phyloP scores from a whole-genome alignment of 768 basidiomycete species.

The Hericium alpestre region DNA sequence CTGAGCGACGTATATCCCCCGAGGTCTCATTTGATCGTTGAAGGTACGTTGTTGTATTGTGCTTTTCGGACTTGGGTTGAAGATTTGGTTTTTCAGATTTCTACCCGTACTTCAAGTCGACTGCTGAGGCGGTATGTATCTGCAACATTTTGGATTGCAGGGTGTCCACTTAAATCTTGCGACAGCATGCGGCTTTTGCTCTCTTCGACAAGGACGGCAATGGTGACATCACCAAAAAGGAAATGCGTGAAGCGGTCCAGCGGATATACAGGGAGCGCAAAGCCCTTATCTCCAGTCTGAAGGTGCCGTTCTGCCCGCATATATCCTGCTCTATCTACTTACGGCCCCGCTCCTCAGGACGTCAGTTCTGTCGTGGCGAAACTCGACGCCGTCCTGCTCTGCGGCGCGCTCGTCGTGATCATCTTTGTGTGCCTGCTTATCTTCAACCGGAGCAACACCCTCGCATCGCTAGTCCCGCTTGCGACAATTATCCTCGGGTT shows the following conservation, averaged over 20 bases:
- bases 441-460: conserved; percentile 55
- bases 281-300: conserved; percentile 56
- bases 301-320: conserved; percentile 29
- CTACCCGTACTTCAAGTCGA: conserved; percentile 62
- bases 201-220: conserved; percentile 78
- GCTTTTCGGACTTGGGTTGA: not conserved
- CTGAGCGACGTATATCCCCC: conserved; percentile 51
- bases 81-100: conserved; percentile 41
- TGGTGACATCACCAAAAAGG: conserved; percentile 64
- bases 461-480: conserved; percentile 66
- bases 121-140: conserved; percentile 55
- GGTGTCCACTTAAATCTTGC: not conserved
- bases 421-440: conserved; percentile 66
- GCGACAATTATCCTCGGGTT: conserved; percentile 76
- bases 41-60: conserved; percentile 33
- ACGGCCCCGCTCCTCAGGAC: conserved; percentile 32
- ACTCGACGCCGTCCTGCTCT: conserved; percentile 64
- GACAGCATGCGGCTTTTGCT: conserved; percentile 54
- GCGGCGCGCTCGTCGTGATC: conserved; percentile 43
- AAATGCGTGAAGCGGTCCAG: conserved; percentile 78
- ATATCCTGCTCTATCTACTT: not conserved
- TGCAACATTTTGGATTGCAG: not conserved
- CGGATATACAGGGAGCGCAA: conserved; percentile 73
- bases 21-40: conserved; percentile 52
- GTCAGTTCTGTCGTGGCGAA: conserved; percentile 66